phyloP scores from a whole-genome alignment of 2,329 filamentous ascomycete genomes.

The Scedosporium boydii region DNA sequence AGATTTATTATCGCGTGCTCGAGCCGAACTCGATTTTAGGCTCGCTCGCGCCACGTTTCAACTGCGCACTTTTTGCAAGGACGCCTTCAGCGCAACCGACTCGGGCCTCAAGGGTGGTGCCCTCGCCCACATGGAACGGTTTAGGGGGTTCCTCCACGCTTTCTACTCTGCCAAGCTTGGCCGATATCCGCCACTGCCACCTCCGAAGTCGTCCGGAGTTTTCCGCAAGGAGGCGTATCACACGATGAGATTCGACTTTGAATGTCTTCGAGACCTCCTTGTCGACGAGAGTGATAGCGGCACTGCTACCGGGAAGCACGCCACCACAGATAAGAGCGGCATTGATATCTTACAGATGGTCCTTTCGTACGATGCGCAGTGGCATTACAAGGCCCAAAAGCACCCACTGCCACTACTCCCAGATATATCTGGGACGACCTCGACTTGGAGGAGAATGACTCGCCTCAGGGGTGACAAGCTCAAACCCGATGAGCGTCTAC shows the following conservation, averaged over 20 bases:
- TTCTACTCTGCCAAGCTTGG: slow-evolving; percentile 61
- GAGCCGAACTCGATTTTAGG: slow-evolving; percentile 55
- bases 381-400: slow-evolving; percentile 48
- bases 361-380: slow-evolving; percentile 52
- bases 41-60: slow-evolving; percentile 48
- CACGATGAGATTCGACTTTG: slow-evolving; percentile 60
- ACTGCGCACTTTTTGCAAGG: slow-evolving; percentile 58
- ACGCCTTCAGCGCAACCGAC: slow-evolving; percentile 57
- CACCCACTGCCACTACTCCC: slow-evolving; percentile 63
- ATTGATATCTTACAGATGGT: slow-evolving; percentile 63
- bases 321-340: slow-evolving; percentile 42
- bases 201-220: slow-evolving; percentile 30
- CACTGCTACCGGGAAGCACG: slow-evolving; percentile 13
- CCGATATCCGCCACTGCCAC: slow-evolving; percentile 55
- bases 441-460: slow-evolving; percentile 23
- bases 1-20: slow-evolving; percentile 54
- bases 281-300: slow-evolving; percentile 43
- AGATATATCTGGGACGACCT: slow-evolving; percentile 19
- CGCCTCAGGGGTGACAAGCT: slow-evolving; percentile 34
- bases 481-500: slow-evolving; percentile 36
- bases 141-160: slow-evolving; percentile 56
- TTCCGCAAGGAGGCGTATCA: slow-evolving; percentile 40
- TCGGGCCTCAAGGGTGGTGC: slow-evolving; percentile 54
- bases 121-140: slow-evolving; percentile 60
- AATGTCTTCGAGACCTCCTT: slow-evolving; percentile 60